Conservation (phyloP, 495 filamentous ascomycete species). For the Neurospora discreta region DNA sequence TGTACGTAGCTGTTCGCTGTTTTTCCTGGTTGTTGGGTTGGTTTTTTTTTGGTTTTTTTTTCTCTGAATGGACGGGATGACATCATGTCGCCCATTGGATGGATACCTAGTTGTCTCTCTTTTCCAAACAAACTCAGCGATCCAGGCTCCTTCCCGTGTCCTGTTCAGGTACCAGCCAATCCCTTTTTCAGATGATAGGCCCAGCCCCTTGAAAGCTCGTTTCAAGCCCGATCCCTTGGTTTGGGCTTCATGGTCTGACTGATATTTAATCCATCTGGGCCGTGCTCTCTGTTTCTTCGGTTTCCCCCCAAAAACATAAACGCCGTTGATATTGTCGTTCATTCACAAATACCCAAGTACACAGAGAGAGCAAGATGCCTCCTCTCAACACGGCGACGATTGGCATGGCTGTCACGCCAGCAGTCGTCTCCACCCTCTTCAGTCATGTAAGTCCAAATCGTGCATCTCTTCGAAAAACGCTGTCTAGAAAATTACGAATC, state of each 20-base stretch:
- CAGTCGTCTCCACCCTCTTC: constrained; percentile 65
- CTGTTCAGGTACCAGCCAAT: not conserved
- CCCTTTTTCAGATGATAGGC: not conserved
- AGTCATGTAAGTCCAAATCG: constrained; percentile 65
- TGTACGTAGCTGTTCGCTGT: no score
- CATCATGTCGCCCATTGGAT: not conserved
- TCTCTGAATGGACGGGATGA: not conserved
- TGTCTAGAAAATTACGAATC: not conserved
- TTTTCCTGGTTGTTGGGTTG: not conserved
- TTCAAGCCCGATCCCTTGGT: not conserved
- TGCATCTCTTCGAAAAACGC: not conserved
- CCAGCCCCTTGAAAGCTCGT: not conserved
- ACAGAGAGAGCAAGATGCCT: constrained; percentile 24
- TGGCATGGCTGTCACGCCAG: constrained; percentile 62
- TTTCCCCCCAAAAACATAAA: no score
- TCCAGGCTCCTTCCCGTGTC: not conserved
- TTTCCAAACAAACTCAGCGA: not conserved
- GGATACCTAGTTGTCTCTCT: not conserved
- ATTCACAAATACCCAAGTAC: not conserved
- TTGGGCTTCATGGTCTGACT: not conserved
- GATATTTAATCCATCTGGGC: not conserved
- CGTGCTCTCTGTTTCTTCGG: no score
- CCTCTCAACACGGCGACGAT: constrained; percentile 55
- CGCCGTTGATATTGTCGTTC: no score
- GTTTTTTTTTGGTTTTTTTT: no score